A percentile compares a stretch with the other conserved stretches of the same genome.
Evolutionary conservation across 768 basidiomycete genomes (phyloP).

Genomic region (Cubamyces lactineus): DNA sequence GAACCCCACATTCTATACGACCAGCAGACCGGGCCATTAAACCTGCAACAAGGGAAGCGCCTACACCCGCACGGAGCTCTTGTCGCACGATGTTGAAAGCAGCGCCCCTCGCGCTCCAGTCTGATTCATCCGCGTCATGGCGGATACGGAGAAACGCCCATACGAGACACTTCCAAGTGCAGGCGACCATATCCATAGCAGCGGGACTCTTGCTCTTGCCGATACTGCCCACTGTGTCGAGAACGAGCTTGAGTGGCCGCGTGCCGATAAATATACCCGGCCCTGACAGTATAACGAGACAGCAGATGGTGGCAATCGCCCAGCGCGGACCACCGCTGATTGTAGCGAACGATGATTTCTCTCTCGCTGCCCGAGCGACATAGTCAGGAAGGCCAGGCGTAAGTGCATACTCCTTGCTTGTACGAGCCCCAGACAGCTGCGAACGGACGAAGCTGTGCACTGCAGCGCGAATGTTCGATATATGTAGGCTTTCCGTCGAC

Average conservation of each 20-base stretch:
- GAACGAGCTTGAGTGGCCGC: constrained; percentile 41
- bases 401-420: background rate
- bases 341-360: background rate
- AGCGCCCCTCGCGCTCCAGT: constrained; percentile 28
- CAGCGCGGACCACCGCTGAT: constrained; percentile 40
- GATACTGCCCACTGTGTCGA: constrained; percentile 39
- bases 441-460: constrained; percentile 2
- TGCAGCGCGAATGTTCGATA: background rate
- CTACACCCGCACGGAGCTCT: constrained; percentile 50
- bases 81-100: constrained; percentile 51
- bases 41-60: constrained; percentile 42
- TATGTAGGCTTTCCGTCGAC: too few species aligned
- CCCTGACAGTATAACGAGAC: constrained; percentile 52
- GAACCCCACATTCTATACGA: background rate
- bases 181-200: constrained; percentile 44
- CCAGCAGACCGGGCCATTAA: constrained; percentile 35
- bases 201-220: constrained; percentile 39
- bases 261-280: constrained; percentile 46
- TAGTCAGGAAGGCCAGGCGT: background rate
- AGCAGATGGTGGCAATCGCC: constrained; percentile 49
- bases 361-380: background rate
- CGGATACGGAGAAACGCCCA: constrained; percentile 55
- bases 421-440: background rate
- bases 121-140: background rate
- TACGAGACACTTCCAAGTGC: constrained; percentile 56